Evolutionary conservation across 2,329 filamentous ascomycete species (phyloP), one percentile per base, ranked within the genome.

Genomic region (Massarina eburnea): DNA sequence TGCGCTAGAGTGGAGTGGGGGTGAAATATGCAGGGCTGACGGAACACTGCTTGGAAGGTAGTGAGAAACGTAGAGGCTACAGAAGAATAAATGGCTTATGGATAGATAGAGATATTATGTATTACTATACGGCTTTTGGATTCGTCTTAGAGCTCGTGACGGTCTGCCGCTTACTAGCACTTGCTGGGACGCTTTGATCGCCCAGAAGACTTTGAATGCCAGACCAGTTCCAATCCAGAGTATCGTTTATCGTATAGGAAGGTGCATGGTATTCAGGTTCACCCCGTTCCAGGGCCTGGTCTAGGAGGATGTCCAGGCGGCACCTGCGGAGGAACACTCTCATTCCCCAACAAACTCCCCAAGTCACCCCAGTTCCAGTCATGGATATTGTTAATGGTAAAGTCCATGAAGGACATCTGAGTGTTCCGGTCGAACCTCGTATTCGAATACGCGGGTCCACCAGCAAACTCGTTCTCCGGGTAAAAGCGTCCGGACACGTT

Each of bases 281-380:
- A 30, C 12, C n/a, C n/a, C 12, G n/a, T 30, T 6, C 27, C n/a
- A n/a, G 27, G 27, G n/a, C 27, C 27, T 7, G 27, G 27, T 5
- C 27, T 4, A 5, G 27, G 7, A 14, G 6, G 6, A 14, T 30
- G 27, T 5, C 27, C 27, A 30, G 27, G 27, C 27, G 6, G 27
- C 27, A 30, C 12, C 27, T 30, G n/a, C n/a, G n/a, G 27, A 30
- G 27, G 12, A 8, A 30, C 12, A 14, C 27, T 14, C 27, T 30
- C 27, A 14, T 4, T 14, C 9, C 59, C 58, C 8, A 67, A 47
- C 26, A 69, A 48, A 40, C 46, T 59, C 2, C 61, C 62, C 35
- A 69, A 36, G 42, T 69, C 64, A 9, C 51, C 61, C 66, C 66
- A 69, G 19, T 63, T 63, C 66, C 66, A 69, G 27, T 67, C 64